These are phyloP conservation scores for Kwoniella shandongensis DNA, from an alignment of 768 basidiomycete genomes.

Conservation along the genomic window DNA sequence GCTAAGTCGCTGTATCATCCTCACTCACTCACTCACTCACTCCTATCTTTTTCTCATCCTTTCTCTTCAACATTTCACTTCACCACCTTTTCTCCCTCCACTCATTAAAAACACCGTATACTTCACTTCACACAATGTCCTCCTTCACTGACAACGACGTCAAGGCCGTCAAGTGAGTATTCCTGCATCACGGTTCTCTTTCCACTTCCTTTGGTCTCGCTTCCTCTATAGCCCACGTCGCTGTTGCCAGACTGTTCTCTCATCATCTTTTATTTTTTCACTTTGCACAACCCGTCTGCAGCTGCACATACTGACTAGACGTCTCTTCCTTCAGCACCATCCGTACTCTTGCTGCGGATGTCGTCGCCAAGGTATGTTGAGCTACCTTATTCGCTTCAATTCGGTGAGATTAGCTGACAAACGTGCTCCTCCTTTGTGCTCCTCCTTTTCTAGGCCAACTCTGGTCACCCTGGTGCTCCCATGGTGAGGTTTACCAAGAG, in stretches of 20 bases:
- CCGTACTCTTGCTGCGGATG: slow-evolving; percentile 54
- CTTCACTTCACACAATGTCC: slow-evolving; percentile 17
- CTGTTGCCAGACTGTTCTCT: too few species aligned
- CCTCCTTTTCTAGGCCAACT: slow-evolving; percentile 66
- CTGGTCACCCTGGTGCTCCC: slow-evolving; percentile 90
- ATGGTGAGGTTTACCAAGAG: slow-evolving; percentile 65
- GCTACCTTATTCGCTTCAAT: slow-evolving; percentile 1
- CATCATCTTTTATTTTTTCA: neutral
- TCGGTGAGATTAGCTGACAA: neutral
- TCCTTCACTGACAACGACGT: slow-evolving; percentile 26
- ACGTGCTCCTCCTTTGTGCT: neutral
- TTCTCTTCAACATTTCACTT: slow-evolving; percentile 2
- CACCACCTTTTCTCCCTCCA: neutral
- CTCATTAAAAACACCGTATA: slow-evolving; percentile 1
- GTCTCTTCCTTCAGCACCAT: slow-evolving; percentile 40
- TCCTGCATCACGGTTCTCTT: too few species aligned
- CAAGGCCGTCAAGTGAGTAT: slow-evolving; percentile 37
- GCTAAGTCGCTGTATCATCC: slow-evolving; percentile 6
- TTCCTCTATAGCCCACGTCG: too few species aligned
- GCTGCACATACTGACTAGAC: neutral
- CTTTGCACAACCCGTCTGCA: neutral
- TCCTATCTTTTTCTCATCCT: slow-evolving; percentile 4
- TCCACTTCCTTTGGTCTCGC: neutral
- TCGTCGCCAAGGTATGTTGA: slow-evolving; percentile 50
- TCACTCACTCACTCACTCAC: slow-evolving; percentile 4